Evolutionary conservation across 2,329 filamentous ascomycete species (phyloP), one percentile per base, ranked within the genome.

Genomic region (Parasarocladium wereldwijsianum): DNA sequence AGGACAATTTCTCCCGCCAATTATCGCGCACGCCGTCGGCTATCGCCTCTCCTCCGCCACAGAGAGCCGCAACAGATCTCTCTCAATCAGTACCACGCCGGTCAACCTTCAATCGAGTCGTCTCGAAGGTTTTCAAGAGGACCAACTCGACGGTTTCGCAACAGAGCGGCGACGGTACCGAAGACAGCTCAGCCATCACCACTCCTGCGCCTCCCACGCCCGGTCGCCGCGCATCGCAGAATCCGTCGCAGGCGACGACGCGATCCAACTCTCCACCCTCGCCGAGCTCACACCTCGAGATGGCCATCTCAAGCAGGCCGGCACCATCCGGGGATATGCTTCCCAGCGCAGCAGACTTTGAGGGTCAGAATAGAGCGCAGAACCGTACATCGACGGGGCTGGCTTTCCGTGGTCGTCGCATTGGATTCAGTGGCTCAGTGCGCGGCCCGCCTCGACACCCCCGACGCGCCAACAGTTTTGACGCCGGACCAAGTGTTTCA

Each of bases 191-290:
- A 19, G 17, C 18, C 22, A 10, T 12, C 12, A 12, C 14, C 8
- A 20, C 10, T 10, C n/a, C 32, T 14, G 24, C 25, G 20, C 24
- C 19, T 11, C 26, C 20, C 13, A 19, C 25, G 10, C 24, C 10
- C 22, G 46, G 41, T n/a, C 55, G 56, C 15, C 55, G 58, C 25
- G 60, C 60, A 47, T 64, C 62, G 3, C 52, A 61, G 48, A 51
- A 58, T 38, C 55, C 56, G 29, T 60, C 61, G 26, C 54, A 57
- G 12, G 51, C 50, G 23, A 60, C 57, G 9, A 62, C 56, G 13
- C 59, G 58, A 29, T 62, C 61, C 12, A 62, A 57, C 37, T 60
- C 62, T 6, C 63, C 65, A 5, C 62, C 64, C 3, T 68, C 64
- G 13, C 66, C 64, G 5, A 50, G 50, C 25, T 60, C 58, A 13